Evolutionary conservation across 164 flowering plant species (phyloP).

Genomic region (Berberis vulgaris): DNA sequence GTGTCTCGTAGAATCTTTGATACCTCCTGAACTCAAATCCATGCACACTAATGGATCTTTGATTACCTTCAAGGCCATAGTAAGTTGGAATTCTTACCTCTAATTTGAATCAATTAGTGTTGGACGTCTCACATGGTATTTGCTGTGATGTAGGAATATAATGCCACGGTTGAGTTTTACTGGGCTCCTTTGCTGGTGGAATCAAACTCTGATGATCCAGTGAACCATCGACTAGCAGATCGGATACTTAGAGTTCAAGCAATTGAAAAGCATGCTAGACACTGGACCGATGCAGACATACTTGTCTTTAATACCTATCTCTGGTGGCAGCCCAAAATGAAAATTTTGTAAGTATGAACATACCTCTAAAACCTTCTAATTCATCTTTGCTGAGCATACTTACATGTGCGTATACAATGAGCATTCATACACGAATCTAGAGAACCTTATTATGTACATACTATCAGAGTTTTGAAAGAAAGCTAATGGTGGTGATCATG

Average conservation of each 20-base stretch:
- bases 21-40: slow-evolving; percentile 58
- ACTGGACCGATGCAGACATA: slow-evolving; percentile 87
- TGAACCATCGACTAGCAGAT: slow-evolving; percentile 68
- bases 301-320: slow-evolving; percentile 81
- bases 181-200: slow-evolving; percentile 97
- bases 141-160: slow-evolving; percentile 51
- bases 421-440: no score
- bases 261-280: slow-evolving; percentile 56
- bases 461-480: neutral
- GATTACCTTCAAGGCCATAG: slow-evolving; percentile 90
- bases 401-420: no score
- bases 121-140: neutral
- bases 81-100: slow-evolving; percentile 13
- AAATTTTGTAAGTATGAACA: no score
- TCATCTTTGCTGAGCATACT: no score
- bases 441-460: no score
- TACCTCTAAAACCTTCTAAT: no score
- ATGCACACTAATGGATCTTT: slow-evolving; percentile 81
- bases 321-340: slow-evolving; percentile 51
- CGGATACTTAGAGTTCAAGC: slow-evolving; percentile 84
- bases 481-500: neutral
- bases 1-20: slow-evolving; percentile 74
- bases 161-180: slow-evolving; percentile 85
- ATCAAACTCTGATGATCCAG: slow-evolving; percentile 88
- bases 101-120: neutral